Evolutionary conservation across 202 grass and related monocot species (phyloP), one percentile per base, ranked within the genome.

Genomic region (Panicum virgatum): DNA sequence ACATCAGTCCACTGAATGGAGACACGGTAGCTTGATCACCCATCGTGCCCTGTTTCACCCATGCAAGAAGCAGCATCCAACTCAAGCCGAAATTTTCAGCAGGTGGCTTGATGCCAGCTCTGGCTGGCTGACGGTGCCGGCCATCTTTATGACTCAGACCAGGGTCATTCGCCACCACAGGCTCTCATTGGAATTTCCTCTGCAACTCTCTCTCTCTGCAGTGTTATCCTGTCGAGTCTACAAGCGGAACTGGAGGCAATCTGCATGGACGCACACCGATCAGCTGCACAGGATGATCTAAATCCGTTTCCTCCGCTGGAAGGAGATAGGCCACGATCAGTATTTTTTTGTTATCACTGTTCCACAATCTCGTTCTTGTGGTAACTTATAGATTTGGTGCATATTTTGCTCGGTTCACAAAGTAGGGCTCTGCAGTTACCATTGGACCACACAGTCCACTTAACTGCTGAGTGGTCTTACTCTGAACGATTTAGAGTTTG

Each of bases 61-160:
- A 8, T 46, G 57, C 40, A 53, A n/a, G 44, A 46, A 46, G 26
- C 20, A 52, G 5, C 40, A 64, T 78, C 58, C 27, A 37, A 12
- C 12, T 44, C 42, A 44, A 2, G 42, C 42, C 42, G 42, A 12
- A 44, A 12, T 44, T 69, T 76, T 75, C 72, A 84, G 50, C 60
- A 37, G 18, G 82, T 23, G 20, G 39, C 68, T 71, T 44, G 18
- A 5, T 70, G 13, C 30, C 22, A 80, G 77, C 38, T 44, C 11
- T 12, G 67, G 2, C 32, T 7, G 67, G 71, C 44, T 46, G 44
- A 48, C 42, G 50, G 26, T 72, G 74, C 66, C 45, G 18, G 13
- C 58, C 56, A 7, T 60, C 82, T 85, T 81, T 85, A 14, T 89
- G 82, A 89, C 45, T 89, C 77, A 89, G 4, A 56, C 16, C 70